These are phyloP conservation scores for Gossypium sturtianum DNA, from an alignment of 345 rosid genomes.

Conservation along the genomic window DNA sequence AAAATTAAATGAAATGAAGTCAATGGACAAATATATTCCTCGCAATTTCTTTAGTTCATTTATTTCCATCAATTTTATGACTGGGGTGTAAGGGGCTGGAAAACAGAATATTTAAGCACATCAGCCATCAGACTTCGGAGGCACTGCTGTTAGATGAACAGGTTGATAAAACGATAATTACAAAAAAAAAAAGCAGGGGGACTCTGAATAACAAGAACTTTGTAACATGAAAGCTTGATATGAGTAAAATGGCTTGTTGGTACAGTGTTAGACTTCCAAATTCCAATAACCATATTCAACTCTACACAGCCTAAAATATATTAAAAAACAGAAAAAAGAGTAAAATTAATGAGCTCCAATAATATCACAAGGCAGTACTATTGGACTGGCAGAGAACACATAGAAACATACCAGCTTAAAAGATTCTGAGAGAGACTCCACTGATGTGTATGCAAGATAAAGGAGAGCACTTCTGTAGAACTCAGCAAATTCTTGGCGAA, in stretches of 20 bases:
- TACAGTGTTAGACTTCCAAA: neutral
- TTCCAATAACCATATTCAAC: neutral
- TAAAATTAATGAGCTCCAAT: neutral
- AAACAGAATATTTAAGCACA: neutral
- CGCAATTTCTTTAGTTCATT: neutral
- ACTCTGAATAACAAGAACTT: neutral
- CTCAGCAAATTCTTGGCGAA: slow-evolving; percentile 81
- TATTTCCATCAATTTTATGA: neutral
- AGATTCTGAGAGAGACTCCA: slow-evolving; percentile 87
- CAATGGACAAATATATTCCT: neutral
- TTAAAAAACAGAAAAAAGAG: neutral
- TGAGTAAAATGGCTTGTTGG: neutral
- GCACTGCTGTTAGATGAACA: neutral
- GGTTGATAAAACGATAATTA: neutral
- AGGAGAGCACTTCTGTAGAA: slow-evolving; percentile 91
- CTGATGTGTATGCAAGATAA: slow-evolving; percentile 90
- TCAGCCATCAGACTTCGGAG: neutral
- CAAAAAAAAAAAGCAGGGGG: neutral
- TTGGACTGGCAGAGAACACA: neutral
- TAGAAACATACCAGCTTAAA: slow-evolving; percentile 72
- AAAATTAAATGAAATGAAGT: neutral
- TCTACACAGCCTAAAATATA: neutral
- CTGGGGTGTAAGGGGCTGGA: no score
- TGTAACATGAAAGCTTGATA: neutral
- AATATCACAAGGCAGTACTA: neutral